Conservation (phyloP, 805 yeast species). For the Kodamaea lidongshanica region DNA sequence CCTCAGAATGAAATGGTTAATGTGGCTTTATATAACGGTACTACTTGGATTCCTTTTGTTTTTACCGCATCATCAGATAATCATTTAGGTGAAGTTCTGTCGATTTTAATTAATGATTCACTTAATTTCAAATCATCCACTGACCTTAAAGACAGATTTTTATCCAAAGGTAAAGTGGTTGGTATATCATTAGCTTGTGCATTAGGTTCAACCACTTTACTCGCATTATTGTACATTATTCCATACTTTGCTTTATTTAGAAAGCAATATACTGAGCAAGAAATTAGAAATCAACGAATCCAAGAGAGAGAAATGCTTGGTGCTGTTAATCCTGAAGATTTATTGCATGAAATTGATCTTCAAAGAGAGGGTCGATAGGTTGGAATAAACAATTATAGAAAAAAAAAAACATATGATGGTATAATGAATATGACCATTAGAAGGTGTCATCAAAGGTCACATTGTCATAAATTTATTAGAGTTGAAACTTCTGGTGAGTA, state of each 20-base stretch:
- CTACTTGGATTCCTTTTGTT: slow-evolving; percentile 59
- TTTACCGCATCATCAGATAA: slow-evolving; percentile 27
- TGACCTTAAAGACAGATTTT: slow-evolving; percentile 18
- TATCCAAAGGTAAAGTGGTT: slow-evolving; percentile 38
- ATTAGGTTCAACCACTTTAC: slow-evolving; percentile 34
- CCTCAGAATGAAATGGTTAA: slow-evolving; percentile 49
- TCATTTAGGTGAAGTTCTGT: slow-evolving; percentile 24
- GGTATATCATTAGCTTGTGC: slow-evolving; percentile 44
- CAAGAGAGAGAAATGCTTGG: slow-evolving; percentile 41
- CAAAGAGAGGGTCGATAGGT: slow-evolving; percentile 31
- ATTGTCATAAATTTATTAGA: too few relatives aligned
- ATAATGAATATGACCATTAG: too few relatives aligned
- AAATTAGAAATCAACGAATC: slow-evolving; percentile 24
- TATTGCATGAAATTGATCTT: slow-evolving; percentile 40
- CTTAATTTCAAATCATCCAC: slow-evolving; percentile 31
- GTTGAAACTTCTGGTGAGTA: too few relatives aligned
- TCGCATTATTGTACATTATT: slow-evolving; percentile 37
- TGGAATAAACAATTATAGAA: too few relatives aligned
- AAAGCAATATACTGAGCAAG: slow-evolving; percentile 17
- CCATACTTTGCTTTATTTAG: slow-evolving; percentile 33
- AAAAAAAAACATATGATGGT: too few relatives aligned
- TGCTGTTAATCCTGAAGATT: slow-evolving; percentile 38
- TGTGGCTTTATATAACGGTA: slow-evolving; percentile 61
- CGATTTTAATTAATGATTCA: slow-evolving; percentile 30
- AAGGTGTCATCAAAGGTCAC: too few relatives aligned